Percentiles rank a stretch among this genome's conserved stretches.
Evolutionary conservation across 176 grass and related monocot genomes (phyloP).

Genomic region (Secale cereale): DNA sequence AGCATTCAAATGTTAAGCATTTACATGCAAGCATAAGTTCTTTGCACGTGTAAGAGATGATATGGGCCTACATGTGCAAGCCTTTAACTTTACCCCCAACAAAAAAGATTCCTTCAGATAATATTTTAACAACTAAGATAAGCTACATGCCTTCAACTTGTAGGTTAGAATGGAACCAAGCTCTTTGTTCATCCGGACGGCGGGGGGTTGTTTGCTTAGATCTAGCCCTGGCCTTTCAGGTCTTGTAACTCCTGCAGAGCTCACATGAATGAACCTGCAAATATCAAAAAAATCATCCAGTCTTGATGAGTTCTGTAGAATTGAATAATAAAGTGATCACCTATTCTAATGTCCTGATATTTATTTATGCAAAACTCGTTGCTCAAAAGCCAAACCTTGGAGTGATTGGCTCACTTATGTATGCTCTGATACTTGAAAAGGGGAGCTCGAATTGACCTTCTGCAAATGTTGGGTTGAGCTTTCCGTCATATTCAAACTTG

Average conservation of each 20-base stretch:
- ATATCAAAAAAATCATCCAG: background rate
- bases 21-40: constrained; percentile 28
- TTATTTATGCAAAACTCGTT: constrained; percentile 49
- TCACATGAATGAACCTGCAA: constrained; percentile 85
- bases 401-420: constrained; percentile 76
- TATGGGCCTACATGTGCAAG: background rate
- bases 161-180: constrained; percentile 92
- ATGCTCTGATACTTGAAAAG: constrained; percentile 84
- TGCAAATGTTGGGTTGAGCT: constrained; percentile 86
- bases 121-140: background rate
- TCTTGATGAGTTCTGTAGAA: background rate
- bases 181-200: constrained; percentile 96
- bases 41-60: constrained; percentile 14
- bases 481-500: constrained; percentile 97
- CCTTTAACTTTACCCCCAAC: background rate
- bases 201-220: constrained; percentile 97
- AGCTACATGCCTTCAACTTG: constrained; percentile 68
- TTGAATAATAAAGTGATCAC: background rate
- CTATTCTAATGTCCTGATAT: constrained; percentile 17
- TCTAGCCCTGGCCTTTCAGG: constrained; percentile 90
- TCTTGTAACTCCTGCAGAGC: constrained; percentile 94
- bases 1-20: background rate
- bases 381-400: constrained; percentile 67
- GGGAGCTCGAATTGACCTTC: constrained; percentile 96
- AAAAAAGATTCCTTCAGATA: background rate